phyloP scores from a whole-genome alignment of 306 rosid genomes.

The Cucurbita argyrosperma region DNA sequence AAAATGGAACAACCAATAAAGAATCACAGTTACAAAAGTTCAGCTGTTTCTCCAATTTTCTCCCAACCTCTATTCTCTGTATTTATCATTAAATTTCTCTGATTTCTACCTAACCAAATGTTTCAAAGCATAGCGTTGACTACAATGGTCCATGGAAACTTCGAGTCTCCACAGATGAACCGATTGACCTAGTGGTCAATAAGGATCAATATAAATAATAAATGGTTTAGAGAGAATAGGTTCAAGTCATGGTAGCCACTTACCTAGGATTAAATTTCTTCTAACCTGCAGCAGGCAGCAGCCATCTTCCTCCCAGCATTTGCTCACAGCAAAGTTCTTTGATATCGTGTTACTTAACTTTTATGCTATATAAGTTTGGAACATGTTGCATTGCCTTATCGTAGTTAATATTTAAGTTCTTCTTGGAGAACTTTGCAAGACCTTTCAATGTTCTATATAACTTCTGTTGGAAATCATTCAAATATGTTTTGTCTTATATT shows the following conservation, averaged over 20 bases:
- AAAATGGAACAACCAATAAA: neutral
- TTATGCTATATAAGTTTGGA: neutral
- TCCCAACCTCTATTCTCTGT: neutral
- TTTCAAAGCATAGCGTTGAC: neutral
- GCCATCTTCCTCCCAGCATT: neutral
- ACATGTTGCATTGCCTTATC: neutral
- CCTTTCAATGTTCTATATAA: neutral
- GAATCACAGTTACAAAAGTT: neutral
- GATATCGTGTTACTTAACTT: neutral
- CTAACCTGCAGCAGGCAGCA: neutral
- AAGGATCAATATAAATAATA: neutral
- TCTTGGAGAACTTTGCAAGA: neutral
- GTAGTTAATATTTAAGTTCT: neutral
- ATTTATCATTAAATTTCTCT: neutral
- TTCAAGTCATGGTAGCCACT: neutral
- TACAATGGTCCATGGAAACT: neutral
- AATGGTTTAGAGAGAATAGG: neutral
- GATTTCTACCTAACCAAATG: neutral
- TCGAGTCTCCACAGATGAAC: neutral
- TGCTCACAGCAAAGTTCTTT: neutral
- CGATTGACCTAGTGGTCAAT: neutral
- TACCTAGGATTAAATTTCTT: neutral
- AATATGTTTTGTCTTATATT: constrained; percentile 7
- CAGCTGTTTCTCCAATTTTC: neutral
- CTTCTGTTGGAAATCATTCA: neutral